Evolutionary conservation across 2,329 filamentous ascomycete genomes (phyloP), one percentile per base, ranked within the genome.

Genomic region (Zymoseptoria tritici): DNA sequence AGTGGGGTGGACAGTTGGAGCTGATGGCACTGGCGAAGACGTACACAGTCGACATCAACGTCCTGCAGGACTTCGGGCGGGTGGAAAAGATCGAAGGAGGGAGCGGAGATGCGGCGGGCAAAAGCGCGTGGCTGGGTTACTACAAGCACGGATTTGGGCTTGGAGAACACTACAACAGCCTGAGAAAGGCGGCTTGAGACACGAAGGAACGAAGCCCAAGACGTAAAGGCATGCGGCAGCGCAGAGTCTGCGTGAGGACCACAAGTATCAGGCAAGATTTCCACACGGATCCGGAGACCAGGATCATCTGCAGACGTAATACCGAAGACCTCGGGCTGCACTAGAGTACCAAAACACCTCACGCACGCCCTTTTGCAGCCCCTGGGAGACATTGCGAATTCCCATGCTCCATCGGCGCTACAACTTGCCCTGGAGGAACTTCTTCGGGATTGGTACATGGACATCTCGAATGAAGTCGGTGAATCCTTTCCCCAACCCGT

Each of bases 1-100:
- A 96, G 76, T 99, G 94, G 94, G 94, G 94, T 55, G 94, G 94
- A 0, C 90, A 97, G 78, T 76, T 97, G 64, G 94, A 99, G 79
- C 76, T 99, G 58, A 80, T 87, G 73, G 94, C 94, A 22, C 80
- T 99, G 72, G 89, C 93, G 55, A 86, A 85, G 72, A 85, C 84
- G 57, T 97, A 95, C 69, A 84, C 83, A 2, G 85, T 94, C 9
- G 84, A 88, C 70, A 93, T 97, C 63, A 85, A 87, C 70, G 88
- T 99, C 11, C 78, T 99, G 63, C 92, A 97, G 66, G 83, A 82
- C 69, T 88, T 93, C 72, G 91, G 91, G 4, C 79, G 86, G 58
- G 85, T 89, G 59, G 90, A 96, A 73, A 87, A 83, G 66, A 90
- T 97, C 63, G 80, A 82, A 67, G 81, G 84, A 6, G 76, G 71